phyloP scores from a whole-genome alignment of 2,329 filamentous ascomycete species.

The Escovopsis sp. region DNA sequence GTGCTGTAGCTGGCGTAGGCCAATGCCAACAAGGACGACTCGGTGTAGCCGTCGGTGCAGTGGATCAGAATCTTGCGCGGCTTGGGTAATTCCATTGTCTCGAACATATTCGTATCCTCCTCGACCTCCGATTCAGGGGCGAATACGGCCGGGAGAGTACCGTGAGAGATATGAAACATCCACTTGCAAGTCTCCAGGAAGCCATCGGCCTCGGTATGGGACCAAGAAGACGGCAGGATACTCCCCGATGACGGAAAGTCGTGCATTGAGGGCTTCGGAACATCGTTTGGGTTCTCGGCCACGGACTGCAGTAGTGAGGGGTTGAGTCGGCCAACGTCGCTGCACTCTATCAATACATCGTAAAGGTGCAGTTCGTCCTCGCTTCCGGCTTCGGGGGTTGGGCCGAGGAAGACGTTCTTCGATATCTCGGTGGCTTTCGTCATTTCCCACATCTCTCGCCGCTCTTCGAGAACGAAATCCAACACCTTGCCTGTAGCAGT shows the following conservation, averaged over 20 bases:
- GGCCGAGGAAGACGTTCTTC: conserved; percentile 78
- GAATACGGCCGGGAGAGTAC: conserved; percentile 27
- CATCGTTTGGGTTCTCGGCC: conserved; percentile 36
- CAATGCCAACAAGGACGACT: conserved; percentile 75
- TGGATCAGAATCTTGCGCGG: conserved; percentile 69
- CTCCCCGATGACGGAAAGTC: conserved; percentile 94
- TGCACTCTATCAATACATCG: conserved; percentile 79
- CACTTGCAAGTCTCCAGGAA: conserved; percentile 78
- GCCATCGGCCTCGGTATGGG: conserved; percentile 66
- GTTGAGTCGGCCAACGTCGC: conserved; percentile 66
- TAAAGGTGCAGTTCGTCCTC: conserved; percentile 43
- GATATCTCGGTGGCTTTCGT: conserved; percentile 78
- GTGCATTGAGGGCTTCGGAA: conserved; percentile 18
- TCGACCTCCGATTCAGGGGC: conserved; percentile 18
- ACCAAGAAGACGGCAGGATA: conserved; percentile 71
- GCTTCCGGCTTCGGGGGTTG: conserved; percentile 57
- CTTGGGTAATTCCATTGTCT: conserved; percentile 7
- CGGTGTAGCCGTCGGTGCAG: conserved; percentile 91
- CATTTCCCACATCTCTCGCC: conserved; percentile 87
- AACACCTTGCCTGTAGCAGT: conserved; percentile 60
- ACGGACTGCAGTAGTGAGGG: conserved; percentile 48
- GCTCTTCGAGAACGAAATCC: conserved; percentile 82
- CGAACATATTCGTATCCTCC: conserved; percentile 12
- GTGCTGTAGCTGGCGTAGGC: conserved; percentile 91
- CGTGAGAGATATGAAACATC: conserved; percentile 73